Percentiles rank a stretch among this genome's conserved stretches.
Conservation (phyloP, 2,329 filamentous ascomycete genomes). For the Akanthomyces uredinophilus region DNA sequence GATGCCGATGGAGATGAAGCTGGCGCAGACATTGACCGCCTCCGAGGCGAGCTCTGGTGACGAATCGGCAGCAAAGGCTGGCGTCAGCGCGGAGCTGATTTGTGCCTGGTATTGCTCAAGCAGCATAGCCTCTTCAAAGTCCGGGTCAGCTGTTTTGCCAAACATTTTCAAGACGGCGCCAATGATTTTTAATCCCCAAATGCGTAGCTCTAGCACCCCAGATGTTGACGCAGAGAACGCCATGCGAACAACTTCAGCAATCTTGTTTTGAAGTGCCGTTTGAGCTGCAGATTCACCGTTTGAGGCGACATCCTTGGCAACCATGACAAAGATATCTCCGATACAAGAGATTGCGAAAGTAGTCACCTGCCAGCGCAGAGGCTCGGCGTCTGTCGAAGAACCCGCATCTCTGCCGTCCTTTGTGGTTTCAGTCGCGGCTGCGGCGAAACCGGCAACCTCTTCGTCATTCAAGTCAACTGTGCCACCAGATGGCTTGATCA, state of each 20-base stretch:
- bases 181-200: slow-evolving; percentile 90
- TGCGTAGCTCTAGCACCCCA: slow-evolving; percentile 79
- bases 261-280: slow-evolving; percentile 69
- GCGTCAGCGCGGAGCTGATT: slow-evolving; percentile 92
- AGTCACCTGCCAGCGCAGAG: slow-evolving; percentile 90
- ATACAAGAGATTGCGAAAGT: slow-evolving; percentile 91
- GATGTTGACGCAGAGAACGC: slow-evolving; percentile 97
- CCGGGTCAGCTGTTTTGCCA: slow-evolving; percentile 88
- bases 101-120: slow-evolving; percentile 98
- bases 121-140: slow-evolving; percentile 94
- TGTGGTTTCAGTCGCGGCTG: slow-evolving; percentile 57
- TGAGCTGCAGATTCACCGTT: slow-evolving; percentile 77
- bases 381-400: slow-evolving; percentile 65
- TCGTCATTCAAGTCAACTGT: slow-evolving; percentile 87
- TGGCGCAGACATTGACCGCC: slow-evolving; percentile 95
- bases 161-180: slow-evolving; percentile 94
- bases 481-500: slow-evolving; percentile 43
- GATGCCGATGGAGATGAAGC: slow-evolving; percentile 94
- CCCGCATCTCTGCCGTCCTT: slow-evolving; percentile 46
- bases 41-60: slow-evolving; percentile 93
- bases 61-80: slow-evolving; percentile 91
- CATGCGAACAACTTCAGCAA: slow-evolving; percentile 92
- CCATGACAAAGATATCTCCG: slow-evolving; percentile 72
- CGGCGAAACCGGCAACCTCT: slow-evolving; percentile 91
- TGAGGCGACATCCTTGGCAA: slow-evolving; percentile 71